Conservation (phyloP, 805 yeast genomes). For the Candida sphagnicola region DNA sequence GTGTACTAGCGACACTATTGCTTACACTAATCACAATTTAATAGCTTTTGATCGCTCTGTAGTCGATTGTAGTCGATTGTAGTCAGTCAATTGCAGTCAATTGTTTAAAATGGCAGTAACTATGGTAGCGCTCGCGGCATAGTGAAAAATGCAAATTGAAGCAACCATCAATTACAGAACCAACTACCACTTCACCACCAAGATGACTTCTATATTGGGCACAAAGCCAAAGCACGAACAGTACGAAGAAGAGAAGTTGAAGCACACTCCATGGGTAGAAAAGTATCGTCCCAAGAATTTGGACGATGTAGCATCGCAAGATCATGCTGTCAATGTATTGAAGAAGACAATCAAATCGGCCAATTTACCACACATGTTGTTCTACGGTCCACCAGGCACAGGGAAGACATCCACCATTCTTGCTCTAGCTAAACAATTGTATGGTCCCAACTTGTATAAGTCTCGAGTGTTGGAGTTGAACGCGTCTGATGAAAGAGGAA, state of each 20-base stretch:
- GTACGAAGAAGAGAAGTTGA: slow-evolving; percentile 40
- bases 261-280: slow-evolving; percentile 87
- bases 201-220: slow-evolving; percentile 3
- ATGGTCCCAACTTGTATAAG: slow-evolving; percentile 65
- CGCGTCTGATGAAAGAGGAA: slow-evolving; percentile 91
- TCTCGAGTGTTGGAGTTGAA: slow-evolving; percentile 76
- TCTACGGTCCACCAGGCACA: slow-evolving; percentile 93
- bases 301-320: slow-evolving; percentile 89
- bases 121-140: too few relatives aligned
- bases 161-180: too few relatives aligned
- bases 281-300: slow-evolving; percentile 87
- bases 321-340: slow-evolving; percentile 79
- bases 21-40: too few relatives aligned
- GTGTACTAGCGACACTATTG: too few relatives aligned
- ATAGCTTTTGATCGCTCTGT: too few relatives aligned
- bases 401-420: slow-evolving; percentile 88
- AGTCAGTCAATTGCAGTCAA: too few relatives aligned
- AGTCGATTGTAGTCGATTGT: too few relatives aligned
- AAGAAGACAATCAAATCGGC: slow-evolving; percentile 74
- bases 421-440: slow-evolving; percentile 76
- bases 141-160: too few relatives aligned
- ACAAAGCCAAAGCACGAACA: slow-evolving; percentile 7
- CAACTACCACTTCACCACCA: too few relatives aligned
- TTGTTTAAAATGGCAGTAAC: too few relatives aligned
- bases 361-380: slow-evolving; percentile 86